These are phyloP conservation scores for Gaeumannomyces sp. DNA, from an alignment of 2,329 filamentous ascomycete species.

Conservation along the genomic window DNA sequence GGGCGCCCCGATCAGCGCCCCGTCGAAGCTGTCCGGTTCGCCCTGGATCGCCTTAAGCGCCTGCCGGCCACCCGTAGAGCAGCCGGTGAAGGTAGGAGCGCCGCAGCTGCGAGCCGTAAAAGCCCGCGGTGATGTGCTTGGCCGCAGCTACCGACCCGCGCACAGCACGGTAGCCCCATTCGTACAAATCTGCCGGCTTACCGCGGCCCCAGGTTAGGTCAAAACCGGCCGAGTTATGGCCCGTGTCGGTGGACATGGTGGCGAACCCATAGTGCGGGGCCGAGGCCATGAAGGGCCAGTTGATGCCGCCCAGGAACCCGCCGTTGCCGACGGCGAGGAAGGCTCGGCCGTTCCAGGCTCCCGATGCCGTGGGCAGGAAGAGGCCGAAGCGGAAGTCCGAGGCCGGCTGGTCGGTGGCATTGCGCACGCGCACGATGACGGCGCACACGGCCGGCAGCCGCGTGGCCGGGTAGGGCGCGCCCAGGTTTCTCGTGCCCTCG, in stretches of 20 bases:
- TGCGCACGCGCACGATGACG: conserved; percentile 27
- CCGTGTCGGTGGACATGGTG: conserved; percentile 37
- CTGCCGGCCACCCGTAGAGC: conserved; percentile 53
- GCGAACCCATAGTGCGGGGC: conserved; percentile 34
- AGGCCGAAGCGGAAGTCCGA: conserved; percentile 27
- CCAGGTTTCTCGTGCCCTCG: conserved; percentile 27
- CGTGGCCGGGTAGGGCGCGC: conserved; percentile 29
- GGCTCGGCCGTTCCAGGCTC: conserved; percentile 25
- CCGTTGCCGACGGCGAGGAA: conserved; percentile 28
- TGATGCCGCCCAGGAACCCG: conserved; percentile 28
- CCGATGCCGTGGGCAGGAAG: conserved; percentile 22
- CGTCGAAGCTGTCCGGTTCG: conserved; percentile 51
- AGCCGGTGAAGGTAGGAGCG: conserved; percentile 51
- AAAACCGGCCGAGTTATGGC: conserved; percentile 28
- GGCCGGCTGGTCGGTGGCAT: conserved; percentile 21
- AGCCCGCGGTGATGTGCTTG: conserved; percentile 40
- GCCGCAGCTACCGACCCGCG: conserved; percentile 43
- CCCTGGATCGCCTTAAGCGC: conserved; percentile 47
- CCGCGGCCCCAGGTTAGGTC: conserved; percentile 33
- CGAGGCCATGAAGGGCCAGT: conserved; percentile 23
- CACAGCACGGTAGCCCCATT: conserved; percentile 34
- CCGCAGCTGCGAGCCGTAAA: conserved; percentile 35
- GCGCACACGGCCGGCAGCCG: conserved; percentile 33
- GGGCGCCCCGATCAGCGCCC: conserved; percentile 42
- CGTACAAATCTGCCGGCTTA: conserved; percentile 26